Base-by-base conservation (phyloP, 192 early-diverging fungal species). In the Dimargaris xerosporica region DNA sequence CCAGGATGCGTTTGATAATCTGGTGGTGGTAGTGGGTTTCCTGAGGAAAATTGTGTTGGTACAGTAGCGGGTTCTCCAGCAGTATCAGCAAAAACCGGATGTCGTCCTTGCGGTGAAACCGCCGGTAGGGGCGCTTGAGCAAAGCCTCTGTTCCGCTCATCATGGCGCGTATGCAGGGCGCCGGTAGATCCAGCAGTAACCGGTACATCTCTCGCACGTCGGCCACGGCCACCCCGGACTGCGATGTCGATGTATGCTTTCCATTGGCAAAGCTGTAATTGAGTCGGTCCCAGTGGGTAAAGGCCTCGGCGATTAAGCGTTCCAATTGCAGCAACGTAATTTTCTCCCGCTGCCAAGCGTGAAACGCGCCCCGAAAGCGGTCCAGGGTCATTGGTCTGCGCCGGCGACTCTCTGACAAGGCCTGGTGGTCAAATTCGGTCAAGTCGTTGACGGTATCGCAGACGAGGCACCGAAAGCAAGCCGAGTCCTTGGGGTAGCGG, bases 361-460 rank as follows among this genome's bases (percentile, higher is more conserved):
- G 62, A 23, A 78, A 68, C 5, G 75, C 73, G 16, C 68, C 62
- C 44, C 61, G 67, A 48, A 80, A 62, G 25, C 69, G 65, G 25
- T 71, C 70, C 41, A 80, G 62, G 15, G 76, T 78, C 55, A 75
- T 41, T 15, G 74, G 71, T 30, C 63, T 68, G 41, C 68, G 75
- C 45, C 68, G 67, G 17, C 53, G 44, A 17, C 70, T 58, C 11
- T 58, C 25, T 13, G 65, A 48, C 9, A 70, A 69, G 3, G 65
- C 64, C 11, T 69, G 68, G 34, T 39, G 34, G 61, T 54, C 59
- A 42, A 63, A n/a, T 1, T 62, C 63, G 17, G 30, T 43, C 26
- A 88, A 63, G 53, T 90, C 85, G 67, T 90, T 90, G 60, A 90
- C 79, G 0, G 90, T 90, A 39, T 91, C 86, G 75, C 94, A 96